A percentile compares a stretch with the other conserved stretches of the same genome.
phyloP scores from a whole-genome alignment of 495 filamentous ascomycete genomes.

The Penicillium malachiteum region DNA sequence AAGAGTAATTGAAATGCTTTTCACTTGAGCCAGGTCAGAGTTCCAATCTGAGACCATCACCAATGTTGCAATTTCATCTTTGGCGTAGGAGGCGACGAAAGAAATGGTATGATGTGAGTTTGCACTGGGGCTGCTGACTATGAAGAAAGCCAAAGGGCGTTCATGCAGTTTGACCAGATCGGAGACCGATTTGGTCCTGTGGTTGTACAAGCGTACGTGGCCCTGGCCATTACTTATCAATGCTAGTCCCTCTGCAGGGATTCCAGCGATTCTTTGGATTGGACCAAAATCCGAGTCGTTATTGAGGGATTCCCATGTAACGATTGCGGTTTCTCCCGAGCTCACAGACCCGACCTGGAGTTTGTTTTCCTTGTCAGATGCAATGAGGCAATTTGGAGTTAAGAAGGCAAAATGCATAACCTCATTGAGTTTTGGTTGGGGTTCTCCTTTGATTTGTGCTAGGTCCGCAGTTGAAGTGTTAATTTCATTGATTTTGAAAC shows the following conservation, averaged over 20 bases:
- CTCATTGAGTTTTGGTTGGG: constrained; percentile 38
- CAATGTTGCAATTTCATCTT: constrained; percentile 28
- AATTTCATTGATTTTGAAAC: constrained; percentile 19
- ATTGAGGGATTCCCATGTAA: constrained; percentile 28
- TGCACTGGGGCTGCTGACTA: constrained; percentile 6
- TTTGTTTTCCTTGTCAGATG: constrained; percentile 58
- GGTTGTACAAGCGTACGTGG: constrained; percentile 35
- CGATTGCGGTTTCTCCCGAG: constrained; percentile 10
- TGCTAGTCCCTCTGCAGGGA: constrained; percentile 32
- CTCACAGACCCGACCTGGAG: constrained; percentile 51
- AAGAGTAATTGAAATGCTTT: constrained; percentile 25
- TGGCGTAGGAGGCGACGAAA: constrained; percentile 35
- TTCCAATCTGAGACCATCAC: constrained; percentile 24
- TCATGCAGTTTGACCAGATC: constrained; percentile 22
- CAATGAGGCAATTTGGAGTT: constrained; percentile 53
- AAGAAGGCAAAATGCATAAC: constrained; percentile 69
- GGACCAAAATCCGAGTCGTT: constrained; percentile 28
- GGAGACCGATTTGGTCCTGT: constrained; percentile 28
- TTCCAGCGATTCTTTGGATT: constrained; percentile 28
- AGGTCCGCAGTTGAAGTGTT: background rate
- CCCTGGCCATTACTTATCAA: constrained; percentile 36
- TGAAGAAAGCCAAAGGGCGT: constrained; percentile 26
- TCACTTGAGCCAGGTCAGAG: constrained; percentile 14
- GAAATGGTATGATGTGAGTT: constrained; percentile 10
- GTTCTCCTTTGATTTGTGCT: constrained; percentile 1